Conservation (phyloP, 352 stramenopile genomes). For the Globisporangium lucens region DNA sequence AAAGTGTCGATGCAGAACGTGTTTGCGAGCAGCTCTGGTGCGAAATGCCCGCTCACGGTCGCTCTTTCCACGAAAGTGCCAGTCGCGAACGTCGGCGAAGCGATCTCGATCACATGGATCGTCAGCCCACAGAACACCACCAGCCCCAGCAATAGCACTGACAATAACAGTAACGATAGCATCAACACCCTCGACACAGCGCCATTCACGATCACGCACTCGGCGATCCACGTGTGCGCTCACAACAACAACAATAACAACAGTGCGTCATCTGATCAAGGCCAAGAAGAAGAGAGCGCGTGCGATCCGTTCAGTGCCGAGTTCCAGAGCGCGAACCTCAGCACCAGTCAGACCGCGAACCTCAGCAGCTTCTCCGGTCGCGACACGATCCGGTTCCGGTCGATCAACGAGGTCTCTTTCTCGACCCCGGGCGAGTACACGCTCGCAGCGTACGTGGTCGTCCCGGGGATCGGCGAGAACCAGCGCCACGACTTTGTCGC, state of each 20-base stretch:
- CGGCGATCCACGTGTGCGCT: conserved; percentile 22
- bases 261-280: not conserved
- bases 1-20: conserved; percentile 19
- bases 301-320: conserved; percentile 25
- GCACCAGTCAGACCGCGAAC: conserved; percentile 20
- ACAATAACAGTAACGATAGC: conserved; percentile 1
- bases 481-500: conserved; percentile 35
- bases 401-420: conserved; percentile 26
- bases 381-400: conserved; percentile 20
- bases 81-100: conserved; percentile 11
- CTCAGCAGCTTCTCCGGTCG: conserved; percentile 11
- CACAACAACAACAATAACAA: not conserved
- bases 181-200: not conserved
- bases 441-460: conserved; percentile 34
- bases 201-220: conserved; percentile 13
- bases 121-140: conserved; percentile 12
- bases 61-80: not conserved
- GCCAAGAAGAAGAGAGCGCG: not conserved
- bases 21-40: conserved; percentile 11
- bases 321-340: conserved; percentile 21
- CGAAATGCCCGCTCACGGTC: conserved; percentile 25
- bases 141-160: not conserved
- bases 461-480: conserved; percentile 12
- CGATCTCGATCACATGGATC: conserved; percentile 21
- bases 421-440: conserved; percentile 21